phyloP scores from a whole-genome alignment of 345 rosid species.

The Citrus inodora region DNA sequence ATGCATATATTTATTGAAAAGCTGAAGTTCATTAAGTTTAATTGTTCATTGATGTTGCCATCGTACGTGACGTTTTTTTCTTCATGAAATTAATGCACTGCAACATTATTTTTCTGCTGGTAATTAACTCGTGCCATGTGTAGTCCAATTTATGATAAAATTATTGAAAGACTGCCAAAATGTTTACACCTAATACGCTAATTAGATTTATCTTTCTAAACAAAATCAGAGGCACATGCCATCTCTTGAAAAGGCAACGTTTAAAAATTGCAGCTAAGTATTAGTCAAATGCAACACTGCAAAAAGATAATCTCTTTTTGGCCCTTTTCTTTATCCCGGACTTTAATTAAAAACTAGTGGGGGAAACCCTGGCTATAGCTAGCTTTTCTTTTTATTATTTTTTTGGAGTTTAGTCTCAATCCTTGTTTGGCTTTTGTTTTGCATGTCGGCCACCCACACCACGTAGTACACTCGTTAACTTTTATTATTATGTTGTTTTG shows the following conservation, averaged over 20 bases:
- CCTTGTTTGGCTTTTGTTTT: conserved; percentile 28
- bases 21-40: neutral
- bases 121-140: neutral
- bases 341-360: conserved; percentile 21
- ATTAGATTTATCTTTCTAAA: neutral
- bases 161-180: neutral
- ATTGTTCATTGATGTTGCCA: neutral
- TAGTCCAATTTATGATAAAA: neutral
- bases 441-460: conserved; percentile 42
- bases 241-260: conserved; percentile 29
- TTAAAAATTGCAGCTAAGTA: conserved; percentile 12
- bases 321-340: conserved; percentile 24
- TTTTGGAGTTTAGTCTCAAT: conserved; percentile 31
- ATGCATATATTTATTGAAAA: no score
- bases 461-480: neutral
- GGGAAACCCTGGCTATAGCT: neutral
- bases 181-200: neutral
- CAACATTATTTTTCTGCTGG: neutral
- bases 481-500: conserved; percentile 16
- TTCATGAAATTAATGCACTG: neutral
- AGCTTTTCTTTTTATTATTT: conserved; percentile 2
- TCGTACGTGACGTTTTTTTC: neutral
- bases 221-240: conserved; percentile 31
- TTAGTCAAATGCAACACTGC: conserved; percentile 35
- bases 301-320: conserved; percentile 23